Percentiles rank a stretch among this genome's conserved stretches.
phyloP scores from a whole-genome alignment of 345 rosid genomes.

The Cardamine chenopodiifolia region DNA sequence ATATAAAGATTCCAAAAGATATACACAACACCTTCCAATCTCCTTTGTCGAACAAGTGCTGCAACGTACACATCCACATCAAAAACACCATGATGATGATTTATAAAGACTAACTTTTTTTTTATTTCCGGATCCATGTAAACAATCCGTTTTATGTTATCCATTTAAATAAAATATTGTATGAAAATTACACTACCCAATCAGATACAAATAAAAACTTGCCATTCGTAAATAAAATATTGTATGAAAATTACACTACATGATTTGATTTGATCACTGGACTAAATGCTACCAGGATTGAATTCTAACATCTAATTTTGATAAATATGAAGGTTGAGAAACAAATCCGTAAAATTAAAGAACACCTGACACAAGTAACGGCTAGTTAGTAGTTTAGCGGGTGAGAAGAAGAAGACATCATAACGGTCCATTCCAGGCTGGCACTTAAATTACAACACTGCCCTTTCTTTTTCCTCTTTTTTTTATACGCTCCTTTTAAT shows the following conservation, averaged over 20 bases:
- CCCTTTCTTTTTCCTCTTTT: neutral
- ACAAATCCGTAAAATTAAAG: slow-evolving; percentile 1
- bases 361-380: slow-evolving; percentile 44
- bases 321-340: neutral
- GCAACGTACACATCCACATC: slow-evolving; percentile 41
- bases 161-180: neutral
- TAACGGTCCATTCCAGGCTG: slow-evolving; percentile 45
- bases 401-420: slow-evolving; percentile 32
- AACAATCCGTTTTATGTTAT: neutral
- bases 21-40: slow-evolving; percentile 30
- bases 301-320: neutral
- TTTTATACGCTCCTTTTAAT: slow-evolving; percentile 34
- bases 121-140: slow-evolving; percentile 21
- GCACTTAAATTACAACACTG: neutral
- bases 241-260: slow-evolving; percentile 1
- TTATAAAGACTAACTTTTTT: slow-evolving; percentile 19
- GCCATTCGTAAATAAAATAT: neutral
- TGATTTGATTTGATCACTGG: neutral
- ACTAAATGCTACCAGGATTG: neutral
- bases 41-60: slow-evolving; percentile 42
- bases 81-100: slow-evolving; percentile 33
- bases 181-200: slow-evolving; percentile 4
- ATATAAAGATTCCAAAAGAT: slow-evolving; percentile 28
- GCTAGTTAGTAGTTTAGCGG: slow-evolving; percentile 38
- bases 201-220: neutral